Conservation (phyloP, 1,284 basidiomycete species). For the Macrocybe sp. region DNA sequence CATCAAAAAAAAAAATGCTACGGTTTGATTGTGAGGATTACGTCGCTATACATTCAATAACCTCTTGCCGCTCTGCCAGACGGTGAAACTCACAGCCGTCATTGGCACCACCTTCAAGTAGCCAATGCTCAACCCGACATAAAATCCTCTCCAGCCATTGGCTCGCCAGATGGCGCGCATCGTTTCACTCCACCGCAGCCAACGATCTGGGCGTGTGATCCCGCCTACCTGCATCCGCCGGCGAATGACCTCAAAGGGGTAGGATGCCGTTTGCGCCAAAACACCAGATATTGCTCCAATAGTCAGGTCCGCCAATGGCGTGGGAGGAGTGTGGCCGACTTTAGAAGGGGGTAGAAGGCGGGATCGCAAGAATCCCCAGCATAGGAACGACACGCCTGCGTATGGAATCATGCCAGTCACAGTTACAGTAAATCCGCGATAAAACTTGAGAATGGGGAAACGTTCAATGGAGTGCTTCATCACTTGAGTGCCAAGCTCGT, state of each 20-base stretch:
- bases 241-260: constrained; percentile 94
- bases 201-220: constrained; percentile 68
- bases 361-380: constrained; percentile 82
- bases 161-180: constrained; percentile 62
- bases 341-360: constrained; percentile 48
- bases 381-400: constrained; percentile 93
- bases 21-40: not conserved
- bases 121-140: constrained; percentile 90
- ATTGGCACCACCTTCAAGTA: constrained; percentile 97
- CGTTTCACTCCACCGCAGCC: constrained; percentile 81
- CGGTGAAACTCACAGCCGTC: constrained; percentile 80
- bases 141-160: constrained; percentile 86
- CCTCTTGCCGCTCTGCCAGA: constrained; percentile 72
- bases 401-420: constrained; percentile 93
- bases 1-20: no score
- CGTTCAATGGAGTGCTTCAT: constrained; percentile 38
- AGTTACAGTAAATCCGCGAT: constrained; percentile 94
- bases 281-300: constrained; percentile 93
- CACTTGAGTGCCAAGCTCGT: constrained; percentile 4
- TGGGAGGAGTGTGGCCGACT: constrained; percentile 30
- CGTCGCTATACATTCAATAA: constrained; percentile 42
- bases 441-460: constrained; percentile 84
- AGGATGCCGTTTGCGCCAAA: constrained; percentile 87
- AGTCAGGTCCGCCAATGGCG: constrained; percentile 56
- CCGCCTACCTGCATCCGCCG: constrained; percentile 97